A percentile compares a stretch with the other conserved stretches of the same genome.
These are phyloP conservation scores for Nakazawaea pomicola DNA, from an alignment of 805 yeast genomes.

Conservation along the genomic window DNA sequence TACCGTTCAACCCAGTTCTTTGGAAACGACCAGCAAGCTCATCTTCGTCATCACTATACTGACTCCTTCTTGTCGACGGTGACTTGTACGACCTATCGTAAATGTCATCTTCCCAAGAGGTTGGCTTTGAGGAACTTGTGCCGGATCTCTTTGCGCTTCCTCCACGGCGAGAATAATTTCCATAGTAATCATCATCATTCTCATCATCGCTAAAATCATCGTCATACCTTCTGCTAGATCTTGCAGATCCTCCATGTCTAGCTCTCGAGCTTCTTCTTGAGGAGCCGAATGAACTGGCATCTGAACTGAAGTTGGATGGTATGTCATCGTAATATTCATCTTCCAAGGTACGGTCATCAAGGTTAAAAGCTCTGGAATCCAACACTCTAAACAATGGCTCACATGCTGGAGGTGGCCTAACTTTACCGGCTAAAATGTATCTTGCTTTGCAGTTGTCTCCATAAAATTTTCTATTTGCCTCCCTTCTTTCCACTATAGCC, in stretches of 20 bases:
- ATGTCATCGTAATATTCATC: constrained; percentile 73
- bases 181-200: constrained; percentile 26
- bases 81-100: constrained; percentile 49
- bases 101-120: constrained; percentile 87
- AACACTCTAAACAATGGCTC: constrained; percentile 83
- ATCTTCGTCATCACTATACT: constrained; percentile 12
- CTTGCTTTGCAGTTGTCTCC: constrained; percentile 88
- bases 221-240: constrained; percentile 21
- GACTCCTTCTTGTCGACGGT: constrained; percentile 11
- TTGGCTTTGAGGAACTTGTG: constrained; percentile 8
- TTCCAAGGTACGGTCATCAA: constrained; percentile 40
- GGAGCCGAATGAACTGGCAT: constrained; percentile 37
- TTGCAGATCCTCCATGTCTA: constrained; percentile 13
- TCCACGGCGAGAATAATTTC: constrained; percentile 4
- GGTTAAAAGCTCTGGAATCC: constrained; percentile 81
- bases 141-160: background rate
- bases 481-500: constrained; percentile 93
- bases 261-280: constrained; percentile 16
- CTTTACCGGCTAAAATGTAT: constrained; percentile 74
- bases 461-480: constrained; percentile 92
- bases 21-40: constrained; percentile 14
- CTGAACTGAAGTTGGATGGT: constrained; percentile 62
- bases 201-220: constrained; percentile 24
- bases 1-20: constrained; percentile 22
- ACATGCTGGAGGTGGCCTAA: constrained; percentile 90